Evolutionary conservation across 1,139 yeast genomes (phyloP).

Genomic region (Lizanozyma gosingica): DNA sequence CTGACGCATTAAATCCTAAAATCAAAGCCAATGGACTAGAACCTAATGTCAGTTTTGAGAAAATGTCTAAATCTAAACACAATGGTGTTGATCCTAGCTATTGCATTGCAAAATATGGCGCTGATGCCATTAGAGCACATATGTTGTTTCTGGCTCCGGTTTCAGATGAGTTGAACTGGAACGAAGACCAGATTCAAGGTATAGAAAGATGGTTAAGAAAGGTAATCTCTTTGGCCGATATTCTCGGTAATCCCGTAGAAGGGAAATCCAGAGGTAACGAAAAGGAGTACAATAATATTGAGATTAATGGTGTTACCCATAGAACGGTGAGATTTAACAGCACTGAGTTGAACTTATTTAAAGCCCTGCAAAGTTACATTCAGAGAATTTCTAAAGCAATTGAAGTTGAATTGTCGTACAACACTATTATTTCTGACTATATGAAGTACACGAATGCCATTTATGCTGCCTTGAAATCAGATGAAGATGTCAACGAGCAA

Average conservation of each 20-base stretch:
- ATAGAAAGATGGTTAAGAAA: slow-evolving; percentile 77
- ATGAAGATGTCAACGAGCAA: slow-evolving; percentile 16
- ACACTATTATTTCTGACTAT: slow-evolving; percentile 80
- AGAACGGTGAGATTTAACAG: slow-evolving; percentile 20
- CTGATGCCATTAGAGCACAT: slow-evolving; percentile 93
- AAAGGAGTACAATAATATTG: slow-evolving; percentile 9
- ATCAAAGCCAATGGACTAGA: slow-evolving; percentile 40
- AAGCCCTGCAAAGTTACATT: slow-evolving; percentile 44
- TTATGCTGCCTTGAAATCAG: slow-evolving; percentile 23
- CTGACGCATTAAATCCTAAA: slow-evolving; percentile 31
- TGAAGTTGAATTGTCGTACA: slow-evolving; percentile 52
- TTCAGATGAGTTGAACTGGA: slow-evolving; percentile 78
- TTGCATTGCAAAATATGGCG: slow-evolving; percentile 74
- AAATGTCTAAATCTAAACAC: slow-evolving; percentile 92
- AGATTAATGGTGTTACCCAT: slow-evolving; percentile 13
- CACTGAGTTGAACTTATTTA: slow-evolving; percentile 48
- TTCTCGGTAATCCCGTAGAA: slow-evolving; percentile 4
- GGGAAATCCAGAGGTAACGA: background rate
- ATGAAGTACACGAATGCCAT: slow-evolving; percentile 74
- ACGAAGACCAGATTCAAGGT: slow-evolving; percentile 79
- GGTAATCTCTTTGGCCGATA: slow-evolving; percentile 38
- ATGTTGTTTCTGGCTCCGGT: slow-evolving; percentile 92
- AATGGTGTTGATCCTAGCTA: slow-evolving; percentile 89
- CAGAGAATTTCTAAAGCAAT: slow-evolving; percentile 50
- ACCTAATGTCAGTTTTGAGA: slow-evolving; percentile 62